Base-by-base conservation (phyloP, 2,329 filamentous ascomycete species). In the Hymenoscyphus infarciens region DNA sequence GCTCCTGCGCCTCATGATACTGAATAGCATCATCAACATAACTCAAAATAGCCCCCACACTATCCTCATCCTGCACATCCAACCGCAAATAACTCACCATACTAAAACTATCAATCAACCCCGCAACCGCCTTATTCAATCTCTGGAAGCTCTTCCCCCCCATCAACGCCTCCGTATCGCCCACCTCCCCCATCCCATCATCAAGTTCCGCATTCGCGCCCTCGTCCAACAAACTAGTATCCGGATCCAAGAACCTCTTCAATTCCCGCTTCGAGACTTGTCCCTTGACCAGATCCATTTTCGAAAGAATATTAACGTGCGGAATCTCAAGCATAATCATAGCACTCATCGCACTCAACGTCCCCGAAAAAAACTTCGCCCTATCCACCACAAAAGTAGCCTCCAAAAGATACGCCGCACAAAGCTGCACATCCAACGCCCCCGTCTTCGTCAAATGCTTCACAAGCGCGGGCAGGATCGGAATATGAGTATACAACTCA, bases 271-370 rank as follows among this genome's bases (percentile, higher is more conserved):
- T 92, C 63, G 88, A 87, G 29, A 98, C 85, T 76, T 95, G 91
- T 45, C 91, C 92, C 75, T 95, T 95, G 68, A 98, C 87, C 65
- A 98, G 84, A 75, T 99, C 95, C 93, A 98, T 98, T 79, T 99
- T 99, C 74, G 90, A 96, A 61, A 99, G 80, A 64, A 99, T 89
- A 75, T 99, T 99, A 74, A 99, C 87, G 74, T 99, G 95, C 4
- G 95, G 95, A 67, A 98, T 87, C 78, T 98, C 95, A 66, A 99
- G 85, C 92, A 98, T 95, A 72, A 99, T 87, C 95, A 99, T 99
- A 67, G 95, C 93, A 72, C 91, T 96, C 95, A 99, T 98, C 68
- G 95, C 95, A 74, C 90, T 95, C 64, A 99, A 81, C 0, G 95
- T 97, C 13, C 95, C 95, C 0, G 95, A 89, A 77, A 99, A 98